Percentiles rank a stretch among this genome's conserved stretches.
phyloP scores from a whole-genome alignment of 306 rosid genomes.

The Ormosia emarginata region DNA sequence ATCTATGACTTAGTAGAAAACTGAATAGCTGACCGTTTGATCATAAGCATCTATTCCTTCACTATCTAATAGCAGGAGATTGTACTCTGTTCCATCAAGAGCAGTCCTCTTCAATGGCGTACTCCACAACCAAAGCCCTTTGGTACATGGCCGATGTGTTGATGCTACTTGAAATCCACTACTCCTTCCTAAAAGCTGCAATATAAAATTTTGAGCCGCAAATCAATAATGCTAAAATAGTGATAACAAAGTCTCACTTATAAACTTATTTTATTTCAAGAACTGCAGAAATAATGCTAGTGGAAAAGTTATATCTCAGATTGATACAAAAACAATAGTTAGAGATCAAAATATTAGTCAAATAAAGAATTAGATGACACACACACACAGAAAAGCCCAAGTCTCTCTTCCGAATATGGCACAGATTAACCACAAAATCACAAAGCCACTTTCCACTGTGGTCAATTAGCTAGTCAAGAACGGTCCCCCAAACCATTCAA shows the following conservation, averaged over 20 bases:
- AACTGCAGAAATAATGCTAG: background rate
- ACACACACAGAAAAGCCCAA: background rate
- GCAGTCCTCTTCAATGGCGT: conserved; percentile 85
- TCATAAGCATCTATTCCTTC: conserved; percentile 98
- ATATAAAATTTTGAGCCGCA: conserved; percentile 1
- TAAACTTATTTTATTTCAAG: background rate
- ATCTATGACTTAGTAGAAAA: background rate
- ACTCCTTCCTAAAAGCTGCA: conserved; percentile 88
- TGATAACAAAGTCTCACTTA: background rate
- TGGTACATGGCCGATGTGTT: conserved; percentile 93
- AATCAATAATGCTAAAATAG: background rate
- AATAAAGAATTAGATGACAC: background rate
- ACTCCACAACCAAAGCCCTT: conserved; percentile 98
- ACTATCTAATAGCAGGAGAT: conserved; percentile 75
- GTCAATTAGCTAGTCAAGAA: conserved; percentile 9
- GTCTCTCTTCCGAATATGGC: background rate
- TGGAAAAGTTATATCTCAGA: background rate
- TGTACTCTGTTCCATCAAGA: conserved; percentile 91
- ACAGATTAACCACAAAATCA: background rate
- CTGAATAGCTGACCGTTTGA: conserved; percentile 68
- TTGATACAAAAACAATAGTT: background rate
- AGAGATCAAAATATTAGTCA: background rate
- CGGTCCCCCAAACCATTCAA: background rate
- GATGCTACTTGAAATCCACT: conserved; percentile 94
- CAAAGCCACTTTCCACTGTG: background rate